These are phyloP conservation scores for Epichloe scottii DNA, from an alignment of 2,329 filamentous ascomycete genomes.

Conservation along the genomic window DNA sequence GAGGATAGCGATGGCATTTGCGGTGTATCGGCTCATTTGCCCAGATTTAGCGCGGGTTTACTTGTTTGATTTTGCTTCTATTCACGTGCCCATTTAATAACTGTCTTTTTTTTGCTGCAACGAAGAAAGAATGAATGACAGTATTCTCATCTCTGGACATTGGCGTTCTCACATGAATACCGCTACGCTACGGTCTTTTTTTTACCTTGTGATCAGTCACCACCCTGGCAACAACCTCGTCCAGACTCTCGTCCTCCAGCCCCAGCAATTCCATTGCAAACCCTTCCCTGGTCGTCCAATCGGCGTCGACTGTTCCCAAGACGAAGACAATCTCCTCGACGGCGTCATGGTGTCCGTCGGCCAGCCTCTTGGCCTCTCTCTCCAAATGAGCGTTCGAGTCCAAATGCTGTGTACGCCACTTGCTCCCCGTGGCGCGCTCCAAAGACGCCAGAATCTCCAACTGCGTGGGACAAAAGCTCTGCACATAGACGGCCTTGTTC, in stretches of 20 bases:
- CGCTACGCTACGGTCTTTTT: neutral
- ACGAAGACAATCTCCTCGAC: constrained; percentile 38
- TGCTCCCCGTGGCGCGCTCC: constrained; percentile 35
- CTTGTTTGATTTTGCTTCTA: no score
- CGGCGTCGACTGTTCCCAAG: constrained; percentile 32
- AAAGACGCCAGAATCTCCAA: constrained; percentile 32
- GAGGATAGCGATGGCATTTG: neutral
- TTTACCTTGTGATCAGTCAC: constrained; percentile 14
- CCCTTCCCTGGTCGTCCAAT: constrained; percentile 32
- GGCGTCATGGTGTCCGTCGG: constrained; percentile 24
- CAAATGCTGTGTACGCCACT: constrained; percentile 20
- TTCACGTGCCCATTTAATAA: no score
- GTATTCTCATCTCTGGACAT: no score
- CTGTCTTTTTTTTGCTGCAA: no score
- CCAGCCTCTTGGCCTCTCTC: constrained; percentile 23
- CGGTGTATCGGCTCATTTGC: neutral
- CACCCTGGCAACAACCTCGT: constrained; percentile 25
- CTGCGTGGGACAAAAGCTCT: constrained; percentile 35
- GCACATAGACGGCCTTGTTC: constrained; percentile 36
- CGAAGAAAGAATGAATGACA: no score
- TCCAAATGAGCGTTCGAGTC: constrained; percentile 28
- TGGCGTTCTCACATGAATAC: no score
- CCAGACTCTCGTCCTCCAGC: constrained; percentile 33
- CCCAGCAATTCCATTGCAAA: constrained; percentile 36
- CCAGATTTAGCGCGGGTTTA: neutral